Percentiles rank a stretch among this genome's conserved stretches.
These are phyloP conservation scores for Terana coerulea DNA, from an alignment of 768 basidiomycete species.

Conservation along the genomic window DNA sequence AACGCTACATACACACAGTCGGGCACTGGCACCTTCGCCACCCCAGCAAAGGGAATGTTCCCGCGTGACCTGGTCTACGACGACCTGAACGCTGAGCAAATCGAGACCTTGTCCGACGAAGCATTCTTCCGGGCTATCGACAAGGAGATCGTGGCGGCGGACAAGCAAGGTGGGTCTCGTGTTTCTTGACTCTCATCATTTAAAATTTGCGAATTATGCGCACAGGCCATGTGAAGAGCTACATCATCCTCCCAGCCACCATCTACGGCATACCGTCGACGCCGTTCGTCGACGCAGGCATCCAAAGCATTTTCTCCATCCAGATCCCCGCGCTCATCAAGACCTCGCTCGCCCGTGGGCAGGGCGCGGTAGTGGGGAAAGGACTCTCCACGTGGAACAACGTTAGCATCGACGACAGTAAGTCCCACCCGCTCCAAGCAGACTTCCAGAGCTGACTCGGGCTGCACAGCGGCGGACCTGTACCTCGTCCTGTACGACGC, in stretches of 20 bases:
- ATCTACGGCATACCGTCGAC: constrained; percentile 61
- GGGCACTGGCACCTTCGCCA: no score
- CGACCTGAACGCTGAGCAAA: no score
- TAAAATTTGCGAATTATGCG: not conserved
- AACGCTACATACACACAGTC: no score
- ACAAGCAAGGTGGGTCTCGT: constrained; percentile 36
- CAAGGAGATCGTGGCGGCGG: no score
- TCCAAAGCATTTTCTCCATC: constrained; percentile 47
- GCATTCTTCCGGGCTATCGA: no score
- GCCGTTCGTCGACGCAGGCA: constrained; percentile 45
- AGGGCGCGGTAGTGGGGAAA: constrained; percentile 48
- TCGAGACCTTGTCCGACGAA: no score
- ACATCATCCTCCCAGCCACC: constrained; percentile 48
- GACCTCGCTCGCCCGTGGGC: constrained; percentile 40
- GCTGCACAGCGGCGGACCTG: constrained; percentile 35
- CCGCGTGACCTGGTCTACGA: no score
- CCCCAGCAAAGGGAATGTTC: no score
- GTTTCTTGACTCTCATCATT: not conserved
- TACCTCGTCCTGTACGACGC: constrained; percentile 39
- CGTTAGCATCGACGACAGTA: constrained; percentile 52
- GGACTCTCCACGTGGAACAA: constrained; percentile 58
- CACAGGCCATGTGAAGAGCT: constrained; percentile 44
- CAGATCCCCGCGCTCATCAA: constrained; percentile 45
- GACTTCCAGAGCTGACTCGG: not conserved
- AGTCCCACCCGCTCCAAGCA: constrained; percentile 9